Evolutionary conservation across 1,284 basidiomycete species (phyloP), one percentile per base, ranked within the genome.

Genomic region (Pascua guehoae): DNA sequence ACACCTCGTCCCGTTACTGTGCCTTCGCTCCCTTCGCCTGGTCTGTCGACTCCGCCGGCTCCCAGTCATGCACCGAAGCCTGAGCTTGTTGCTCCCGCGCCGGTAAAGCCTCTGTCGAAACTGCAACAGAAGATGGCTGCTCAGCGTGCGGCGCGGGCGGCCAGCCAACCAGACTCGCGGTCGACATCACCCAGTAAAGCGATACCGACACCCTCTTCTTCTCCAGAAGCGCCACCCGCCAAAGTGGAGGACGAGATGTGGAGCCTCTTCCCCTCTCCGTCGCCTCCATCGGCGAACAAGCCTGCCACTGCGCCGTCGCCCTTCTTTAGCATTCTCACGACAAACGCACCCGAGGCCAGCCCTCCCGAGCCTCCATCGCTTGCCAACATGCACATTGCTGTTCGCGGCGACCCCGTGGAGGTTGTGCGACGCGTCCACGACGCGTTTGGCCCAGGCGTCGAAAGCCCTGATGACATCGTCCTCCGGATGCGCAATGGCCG

Each of bases 401-500:
- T 68, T n/a, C 63, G 62, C 3, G 64, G 63, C 7, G 64, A 74
- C 42, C 54, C 60, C 11, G 55, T 59, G 14, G 57, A 53, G 1
- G 60, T 71, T 4, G 64, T 66, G 41, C 50, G 60, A 37, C 63
- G 68, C 10, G 67, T 76, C 14, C 66, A 63, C 40, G 56, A 58
- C 5, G 71, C 69, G 8, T 76, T 76, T 44, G 65, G 64, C 0
- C 57, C 65, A 5, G 64, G 52, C 10, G 66, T 66, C 17, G 71
- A 78, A 49, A 82, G 81, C 61, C 82, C 82, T 18, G 82, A 83
- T 60, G 82, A 83, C 57, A 64, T 79, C 39, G 79, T 83, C 10
- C 59, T 80, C 48, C 67, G 75, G 42, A 80, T 77, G 43, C 67
- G 81, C 53, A 74, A 78, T 56, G 81, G 81, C 4, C 79, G 81